phyloP scores from a whole-genome alignment of 2,329 filamentous ascomycete genomes.

The Penicillium expansum region DNA sequence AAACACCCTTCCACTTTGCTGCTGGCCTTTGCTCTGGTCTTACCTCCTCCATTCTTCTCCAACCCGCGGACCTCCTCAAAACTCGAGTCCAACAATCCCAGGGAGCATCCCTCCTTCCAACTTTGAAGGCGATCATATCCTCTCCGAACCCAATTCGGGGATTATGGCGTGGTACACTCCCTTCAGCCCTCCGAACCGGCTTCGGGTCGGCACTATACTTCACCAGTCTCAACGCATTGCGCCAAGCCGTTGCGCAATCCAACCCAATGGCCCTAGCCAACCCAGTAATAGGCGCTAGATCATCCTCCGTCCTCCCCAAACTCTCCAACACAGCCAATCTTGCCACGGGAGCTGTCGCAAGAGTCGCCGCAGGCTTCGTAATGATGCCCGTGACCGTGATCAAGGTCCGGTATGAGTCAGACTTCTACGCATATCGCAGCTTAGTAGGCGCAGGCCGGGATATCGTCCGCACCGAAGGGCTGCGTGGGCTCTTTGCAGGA shows the following conservation, averaged over 20 bases:
- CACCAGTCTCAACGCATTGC: slow-evolving; percentile 76
- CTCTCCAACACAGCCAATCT: slow-evolving; percentile 83
- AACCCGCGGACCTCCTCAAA: slow-evolving; percentile 94
- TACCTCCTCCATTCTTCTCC: slow-evolving; percentile 82
- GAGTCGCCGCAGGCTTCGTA: slow-evolving; percentile 81
- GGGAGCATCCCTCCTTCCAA: slow-evolving; percentile 64
- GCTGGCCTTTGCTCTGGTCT: slow-evolving; percentile 86
- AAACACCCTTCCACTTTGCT: slow-evolving; percentile 72
- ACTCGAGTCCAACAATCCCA: slow-evolving; percentile 88
- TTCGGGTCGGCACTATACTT: slow-evolving; percentile 95
- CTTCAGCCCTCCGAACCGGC: slow-evolving; percentile 89
- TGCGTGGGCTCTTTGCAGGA: slow-evolving; percentile 85
- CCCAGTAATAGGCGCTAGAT: slow-evolving; percentile 26
- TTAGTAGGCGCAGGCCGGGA: slow-evolving; percentile 69
- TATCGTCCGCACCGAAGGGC: slow-evolving; percentile 69
- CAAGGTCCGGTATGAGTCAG: slow-evolving; percentile 94
- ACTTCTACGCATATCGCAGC: slow-evolving; percentile 77
- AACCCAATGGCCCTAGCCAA: slow-evolving; percentile 41
- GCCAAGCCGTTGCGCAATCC: slow-evolving; percentile 59
- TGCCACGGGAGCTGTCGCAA: slow-evolving; percentile 75
- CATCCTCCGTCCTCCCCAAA: slow-evolving; percentile 73
- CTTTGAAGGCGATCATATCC: slow-evolving; percentile 67
- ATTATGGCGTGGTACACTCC: slow-evolving; percentile 90
- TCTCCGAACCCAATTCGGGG: slow-evolving; percentile 65
- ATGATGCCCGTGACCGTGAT: slow-evolving; percentile 96